Percentiles rank a stretch among this genome's conserved stretches.
Conservation (phyloP, 2,329 filamentous ascomycete genomes). For the Penicillium sclerotiorum region DNA sequence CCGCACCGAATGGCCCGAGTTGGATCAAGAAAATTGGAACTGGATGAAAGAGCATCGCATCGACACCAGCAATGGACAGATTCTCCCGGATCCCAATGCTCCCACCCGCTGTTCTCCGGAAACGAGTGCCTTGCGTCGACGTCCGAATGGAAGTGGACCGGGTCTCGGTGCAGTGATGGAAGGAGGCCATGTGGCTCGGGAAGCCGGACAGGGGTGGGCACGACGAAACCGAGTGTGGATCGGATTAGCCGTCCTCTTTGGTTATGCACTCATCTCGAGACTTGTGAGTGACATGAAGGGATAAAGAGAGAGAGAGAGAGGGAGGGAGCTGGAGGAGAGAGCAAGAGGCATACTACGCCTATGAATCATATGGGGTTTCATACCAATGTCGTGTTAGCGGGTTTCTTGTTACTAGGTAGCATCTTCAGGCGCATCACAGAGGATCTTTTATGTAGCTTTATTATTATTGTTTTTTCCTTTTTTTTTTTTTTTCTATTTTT, state of each 20-base stretch:
- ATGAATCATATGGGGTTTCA: constrained; percentile 3
- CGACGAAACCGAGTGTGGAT: constrained; percentile 77
- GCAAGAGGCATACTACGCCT: background rate
- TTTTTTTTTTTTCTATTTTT: background rate
- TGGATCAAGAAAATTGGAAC: constrained; percentile 85
- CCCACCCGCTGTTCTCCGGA: constrained; percentile 61
- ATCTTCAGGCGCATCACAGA: constrained; percentile 17
- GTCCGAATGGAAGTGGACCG: constrained; percentile 58
- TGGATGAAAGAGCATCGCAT: constrained; percentile 87
- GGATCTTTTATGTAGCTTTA: background rate
- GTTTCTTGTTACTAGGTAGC: constrained; percentile 12
- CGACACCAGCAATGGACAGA: constrained; percentile 73
- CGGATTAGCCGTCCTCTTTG: constrained; percentile 69
- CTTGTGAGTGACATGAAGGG: constrained; percentile 61
- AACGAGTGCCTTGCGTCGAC: constrained; percentile 66
- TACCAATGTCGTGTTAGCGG: constrained; percentile 16
- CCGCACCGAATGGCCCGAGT: constrained; percentile 81
- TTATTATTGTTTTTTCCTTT: background rate
- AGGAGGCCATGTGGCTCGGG: constrained; percentile 71
- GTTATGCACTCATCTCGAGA: constrained; percentile 81
- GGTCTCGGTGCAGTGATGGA: constrained; percentile 70
- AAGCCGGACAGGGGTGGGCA: constrained; percentile 82
- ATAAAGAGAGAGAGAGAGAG: constrained; percentile 17
- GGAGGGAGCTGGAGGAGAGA: too few relatives aligned
- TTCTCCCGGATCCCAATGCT: constrained; percentile 58